Percentiles rank a stretch among this genome's conserved stretches.
These are phyloP conservation scores for Lepidium didymum DNA, from an alignment of 345 rosid species.

Conservation along the genomic window DNA sequence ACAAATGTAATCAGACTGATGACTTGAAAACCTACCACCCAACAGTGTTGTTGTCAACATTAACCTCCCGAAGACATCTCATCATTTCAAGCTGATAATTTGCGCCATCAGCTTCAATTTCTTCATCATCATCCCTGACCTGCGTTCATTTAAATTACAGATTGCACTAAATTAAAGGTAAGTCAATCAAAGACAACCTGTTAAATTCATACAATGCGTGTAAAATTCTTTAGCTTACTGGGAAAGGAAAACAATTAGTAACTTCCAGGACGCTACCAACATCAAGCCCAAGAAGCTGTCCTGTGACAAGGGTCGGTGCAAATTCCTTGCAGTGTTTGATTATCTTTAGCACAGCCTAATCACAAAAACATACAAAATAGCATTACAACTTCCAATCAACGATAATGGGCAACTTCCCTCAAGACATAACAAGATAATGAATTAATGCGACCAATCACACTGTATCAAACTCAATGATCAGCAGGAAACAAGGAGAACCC, in stretches of 20 bases:
- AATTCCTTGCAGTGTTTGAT: conserved; percentile 98
- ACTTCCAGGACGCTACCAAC: conserved; percentile 98
- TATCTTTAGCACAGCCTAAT: conserved; percentile 81
- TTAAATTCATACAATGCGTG: not conserved
- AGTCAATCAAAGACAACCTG: not conserved
- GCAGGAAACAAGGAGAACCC: not conserved
- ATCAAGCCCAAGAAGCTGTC: conserved; percentile 97
- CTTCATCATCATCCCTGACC: conserved; percentile 92
- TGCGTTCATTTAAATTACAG: conserved; percentile 14
- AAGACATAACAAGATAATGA: not conserved
- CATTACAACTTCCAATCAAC: not conserved
- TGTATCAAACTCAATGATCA: not conserved
- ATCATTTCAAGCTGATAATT: conserved; percentile 99
- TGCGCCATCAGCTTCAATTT: conserved; percentile 98
- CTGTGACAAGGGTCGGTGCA: conserved; percentile 90
- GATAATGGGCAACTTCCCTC: not conserved
- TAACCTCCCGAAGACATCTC: conserved; percentile 97
- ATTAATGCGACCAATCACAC: not conserved
- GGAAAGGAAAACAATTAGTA: conserved; percentile 98
- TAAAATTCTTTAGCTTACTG: conserved; percentile 36
- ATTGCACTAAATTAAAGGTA: not conserved
- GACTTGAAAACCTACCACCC: conserved; percentile 57
- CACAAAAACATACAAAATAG: not conserved
- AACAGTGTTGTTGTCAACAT: conserved; percentile 96
- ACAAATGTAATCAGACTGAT: not conserved